Percentiles rank a stretch among this genome's conserved stretches.
These are phyloP conservation scores for Williopsis jadinii DNA, from an alignment of 1,139 yeast species.

Conservation along the genomic window DNA sequence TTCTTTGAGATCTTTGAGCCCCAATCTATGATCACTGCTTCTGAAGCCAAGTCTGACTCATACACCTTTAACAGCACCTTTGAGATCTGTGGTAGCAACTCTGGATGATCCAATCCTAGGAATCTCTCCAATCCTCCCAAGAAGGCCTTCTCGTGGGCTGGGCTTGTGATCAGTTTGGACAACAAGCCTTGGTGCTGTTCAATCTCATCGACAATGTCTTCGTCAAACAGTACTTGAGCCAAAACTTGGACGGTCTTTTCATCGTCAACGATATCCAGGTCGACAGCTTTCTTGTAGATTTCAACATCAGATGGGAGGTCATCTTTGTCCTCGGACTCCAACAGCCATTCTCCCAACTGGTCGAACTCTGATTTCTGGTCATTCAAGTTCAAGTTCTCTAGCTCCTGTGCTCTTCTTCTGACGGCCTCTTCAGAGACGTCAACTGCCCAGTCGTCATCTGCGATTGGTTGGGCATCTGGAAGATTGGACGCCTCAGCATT, in stretches of 20 bases:
- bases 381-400: slow-evolving; percentile 49
- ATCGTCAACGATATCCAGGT: slow-evolving; percentile 63
- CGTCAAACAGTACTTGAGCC: slow-evolving; percentile 85
- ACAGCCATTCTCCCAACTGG: slow-evolving; percentile 88
- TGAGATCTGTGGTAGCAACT: slow-evolving; percentile 68
- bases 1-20: slow-evolving; percentile 91
- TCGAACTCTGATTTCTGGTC: slow-evolving; percentile 41
- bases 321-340: slow-evolving; percentile 49
- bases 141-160: slow-evolving; percentile 74
- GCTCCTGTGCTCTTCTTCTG: slow-evolving; percentile 82
- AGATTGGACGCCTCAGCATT: slow-evolving; percentile 79
- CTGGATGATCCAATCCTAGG: slow-evolving; percentile 76
- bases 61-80: slow-evolving; percentile 76
- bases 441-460: slow-evolving; percentile 96
- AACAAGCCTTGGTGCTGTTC: slow-evolving; percentile 76
- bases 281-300: slow-evolving; percentile 82
- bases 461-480: slow-evolving; percentile 46
- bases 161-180: slow-evolving; percentile 61
- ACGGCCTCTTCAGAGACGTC: slow-evolving; percentile 98
- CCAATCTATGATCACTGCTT: slow-evolving; percentile 76
- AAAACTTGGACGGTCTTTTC: slow-evolving; percentile 84
- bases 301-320: slow-evolving; percentile 79
- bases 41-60: slow-evolving; percentile 77
- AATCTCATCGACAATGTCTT: slow-evolving; percentile 66
- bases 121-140: slow-evolving; percentile 95